Conservation (phyloP, 306 rosid genomes). For the Corylus americana region DNA sequence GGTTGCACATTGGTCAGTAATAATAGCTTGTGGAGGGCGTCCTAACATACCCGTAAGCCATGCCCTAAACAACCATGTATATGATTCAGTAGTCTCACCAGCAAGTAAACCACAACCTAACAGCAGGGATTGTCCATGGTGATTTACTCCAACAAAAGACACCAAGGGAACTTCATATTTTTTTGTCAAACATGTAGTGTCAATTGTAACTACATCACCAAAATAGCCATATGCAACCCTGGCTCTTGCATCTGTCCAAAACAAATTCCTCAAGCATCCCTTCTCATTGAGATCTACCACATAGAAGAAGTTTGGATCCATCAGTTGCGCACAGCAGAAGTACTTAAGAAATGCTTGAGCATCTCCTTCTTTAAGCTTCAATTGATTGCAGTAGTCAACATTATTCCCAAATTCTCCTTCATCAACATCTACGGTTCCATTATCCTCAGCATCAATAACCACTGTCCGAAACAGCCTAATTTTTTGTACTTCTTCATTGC, state of each 20-base stretch:
- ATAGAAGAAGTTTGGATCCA: constrained; percentile 66
- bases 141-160: constrained; percentile 63
- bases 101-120: constrained; percentile 76
- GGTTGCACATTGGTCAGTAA: constrained; percentile 42
- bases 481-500: constrained; percentile 53
- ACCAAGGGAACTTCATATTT: constrained; percentile 63
- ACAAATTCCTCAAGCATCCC: constrained; percentile 68
- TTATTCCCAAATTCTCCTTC: constrained; percentile 34
- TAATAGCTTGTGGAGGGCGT: constrained; percentile 69
- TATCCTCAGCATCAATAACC: constrained; percentile 49
- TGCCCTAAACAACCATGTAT: constrained; percentile 71
- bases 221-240: constrained; percentile 54
- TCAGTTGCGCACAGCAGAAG: constrained; percentile 45
- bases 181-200: constrained; percentile 50
- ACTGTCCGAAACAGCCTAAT: constrained; percentile 56
- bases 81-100: constrained; percentile 57
- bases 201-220: constrained; percentile 55
- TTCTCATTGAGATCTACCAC: constrained; percentile 64
- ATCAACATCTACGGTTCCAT: constrained; percentile 39
- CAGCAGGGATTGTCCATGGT: constrained; percentile 63
- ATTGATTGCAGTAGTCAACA: constrained; percentile 43
- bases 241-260: constrained; percentile 67
- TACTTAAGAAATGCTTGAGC: constrained; percentile 54
- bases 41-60: constrained; percentile 72
- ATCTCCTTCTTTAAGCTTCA: constrained; percentile 62